These are phyloP conservation scores for Dissophora ornata DNA, from an alignment of 192 early-diverging fungal genomes.

Conservation along the genomic window DNA sequence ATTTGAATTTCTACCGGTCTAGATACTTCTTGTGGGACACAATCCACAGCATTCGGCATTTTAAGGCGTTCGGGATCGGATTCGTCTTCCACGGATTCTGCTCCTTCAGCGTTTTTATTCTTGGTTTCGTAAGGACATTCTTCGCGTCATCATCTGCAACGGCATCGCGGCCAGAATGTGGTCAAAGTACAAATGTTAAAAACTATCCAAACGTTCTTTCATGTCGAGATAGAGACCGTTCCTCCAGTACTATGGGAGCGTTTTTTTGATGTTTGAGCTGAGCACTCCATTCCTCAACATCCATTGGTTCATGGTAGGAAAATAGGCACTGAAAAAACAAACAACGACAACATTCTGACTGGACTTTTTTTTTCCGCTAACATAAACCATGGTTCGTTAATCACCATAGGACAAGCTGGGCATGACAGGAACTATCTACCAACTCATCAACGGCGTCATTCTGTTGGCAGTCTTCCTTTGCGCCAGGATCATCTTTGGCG, in stretches of 20 bases:
- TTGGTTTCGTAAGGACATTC: slow-evolving; percentile 73
- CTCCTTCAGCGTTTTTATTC: slow-evolving; percentile 79
- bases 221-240: slow-evolving; percentile 88
- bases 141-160: no score
- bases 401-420: slow-evolving; percentile 83
- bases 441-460: slow-evolving; percentile 86
- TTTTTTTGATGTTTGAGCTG: slow-evolving; percentile 93
- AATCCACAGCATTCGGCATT: slow-evolving; percentile 69
- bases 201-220: no score
- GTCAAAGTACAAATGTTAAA: no score
- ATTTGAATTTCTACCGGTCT: neutral
- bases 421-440: slow-evolving; percentile 79
- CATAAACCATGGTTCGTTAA: no score
- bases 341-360: no score
- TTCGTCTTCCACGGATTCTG: slow-evolving; percentile 86
- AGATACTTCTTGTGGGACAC: slow-evolving; percentile 97
- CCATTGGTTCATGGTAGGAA: slow-evolving; percentile 77
- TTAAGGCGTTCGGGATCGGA: slow-evolving; percentile 77
- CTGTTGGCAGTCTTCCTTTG: slow-evolving; percentile 80
- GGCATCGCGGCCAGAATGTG: no score
- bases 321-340: neutral
- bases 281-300: slow-evolving; percentile 91
- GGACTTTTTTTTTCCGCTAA: no score
- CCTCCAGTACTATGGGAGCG: slow-evolving; percentile 86
- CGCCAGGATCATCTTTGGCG: slow-evolving; percentile 81